Evolutionary conservation across 2,329 filamentous ascomycete genomes (phyloP), one percentile per base, ranked within the genome.

Genomic region (Botryotinia calthae): DNA sequence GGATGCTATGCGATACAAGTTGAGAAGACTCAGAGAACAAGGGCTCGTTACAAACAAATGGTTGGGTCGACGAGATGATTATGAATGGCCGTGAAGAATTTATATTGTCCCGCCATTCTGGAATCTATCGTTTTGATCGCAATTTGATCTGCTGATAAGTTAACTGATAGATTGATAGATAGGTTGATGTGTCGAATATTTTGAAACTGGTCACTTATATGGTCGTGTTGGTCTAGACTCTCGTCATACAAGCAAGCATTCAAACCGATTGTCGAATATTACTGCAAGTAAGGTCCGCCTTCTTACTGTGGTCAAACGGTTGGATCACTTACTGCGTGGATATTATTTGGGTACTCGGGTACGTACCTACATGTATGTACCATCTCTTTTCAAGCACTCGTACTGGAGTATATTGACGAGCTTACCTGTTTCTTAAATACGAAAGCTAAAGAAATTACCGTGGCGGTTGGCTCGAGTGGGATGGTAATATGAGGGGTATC

Each of bases 401-500:
- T 16, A 46, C 10, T 44, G n/a, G 42, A 18, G 62, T 46, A 20
- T 20, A n/a, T 61, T 61, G 58, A 40, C 34, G 58, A 40, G 58
- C 58, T 62, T 40, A n/a, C 22, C 3, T 7, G 20, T n/a, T 42
- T 62, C 59, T 42, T 8, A 37, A 2, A n/a, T n/a, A 70, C 68
- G 58, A 72, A 70, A 42, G 48, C 69, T 31, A 64, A 31, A 64
- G 56, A 37, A 25, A 31, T 61, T 14, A 61, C 58, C n/a, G 58
- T 40, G 51, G 51, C 51, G 12, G n/a, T n/a, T 16, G 48, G 48
- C 48, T 51, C 48, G n/a, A 54, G 51, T 28, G 58, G 58, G 34
- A 42, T 61, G 34, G 34, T n/a, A 18, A n/a, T 10, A 62, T 62
- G 59, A 62, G 59, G 59, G 59, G 59, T 62, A 62, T 61, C 14